These are phyloP conservation scores for Mollisia scopiformis DNA, from an alignment of 2,329 filamentous ascomycete genomes.

Conservation along the genomic window DNA sequence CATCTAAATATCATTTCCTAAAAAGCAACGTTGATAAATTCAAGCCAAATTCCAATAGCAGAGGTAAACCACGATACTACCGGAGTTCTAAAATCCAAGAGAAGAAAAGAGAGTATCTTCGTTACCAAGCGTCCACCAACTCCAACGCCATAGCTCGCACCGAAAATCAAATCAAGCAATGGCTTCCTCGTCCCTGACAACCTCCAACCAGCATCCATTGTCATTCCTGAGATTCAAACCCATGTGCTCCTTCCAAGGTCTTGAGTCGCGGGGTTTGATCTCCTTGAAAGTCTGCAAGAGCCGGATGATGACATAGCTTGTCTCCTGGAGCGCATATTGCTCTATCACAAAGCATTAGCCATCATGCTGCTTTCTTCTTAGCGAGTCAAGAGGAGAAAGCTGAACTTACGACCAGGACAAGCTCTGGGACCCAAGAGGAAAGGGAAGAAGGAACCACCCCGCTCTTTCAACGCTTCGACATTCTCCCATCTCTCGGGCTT, in stretches of 20 bases:
- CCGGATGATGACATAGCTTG: slow-evolving; percentile 18
- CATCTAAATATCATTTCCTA: too few relatives aligned
- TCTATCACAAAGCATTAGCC: not conserved
- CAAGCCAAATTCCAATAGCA: too few relatives aligned
- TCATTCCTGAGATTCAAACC: slow-evolving; percentile 10
- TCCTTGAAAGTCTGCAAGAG: slow-evolving; percentile 11
- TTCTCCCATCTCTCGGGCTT: slow-evolving; percentile 70
- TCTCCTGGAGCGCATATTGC: slow-evolving; percentile 20
- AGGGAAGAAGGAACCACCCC: slow-evolving; percentile 63
- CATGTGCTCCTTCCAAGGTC: slow-evolving; percentile 6
- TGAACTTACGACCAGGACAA: slow-evolving; percentile 59
- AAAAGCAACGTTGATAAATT: too few relatives aligned
- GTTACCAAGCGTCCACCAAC: too few relatives aligned
- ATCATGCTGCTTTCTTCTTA: not conserved
- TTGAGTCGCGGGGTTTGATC: slow-evolving; percentile 14
- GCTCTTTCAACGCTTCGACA: slow-evolving; percentile 58
- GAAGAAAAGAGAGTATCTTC: too few relatives aligned
- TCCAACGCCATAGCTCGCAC: too few relatives aligned
- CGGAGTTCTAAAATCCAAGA: too few relatives aligned
- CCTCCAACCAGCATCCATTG: slow-evolving; percentile 8
- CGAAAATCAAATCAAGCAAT: not conserved
- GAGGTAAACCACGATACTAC: too few relatives aligned
- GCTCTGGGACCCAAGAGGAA: slow-evolving; percentile 71
- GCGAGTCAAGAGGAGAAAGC: too few relatives aligned
- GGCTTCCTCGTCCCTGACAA: not conserved